Base-by-base conservation (phyloP, 176 grass and related monocot species). In the Bromus sterilis region DNA sequence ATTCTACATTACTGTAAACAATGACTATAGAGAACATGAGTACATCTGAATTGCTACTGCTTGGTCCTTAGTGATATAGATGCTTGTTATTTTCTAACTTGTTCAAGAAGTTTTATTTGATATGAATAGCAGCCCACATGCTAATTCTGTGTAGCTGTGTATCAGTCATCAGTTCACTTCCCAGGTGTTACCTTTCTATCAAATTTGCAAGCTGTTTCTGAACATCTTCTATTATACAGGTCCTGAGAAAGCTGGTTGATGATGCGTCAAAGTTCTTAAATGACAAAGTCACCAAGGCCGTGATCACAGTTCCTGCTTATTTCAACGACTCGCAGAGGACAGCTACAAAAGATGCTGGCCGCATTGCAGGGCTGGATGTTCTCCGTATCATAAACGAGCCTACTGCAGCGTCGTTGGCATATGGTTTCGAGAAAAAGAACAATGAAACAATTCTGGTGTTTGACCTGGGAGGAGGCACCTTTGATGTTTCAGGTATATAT, bases 321-420 rank as follows among this genome's bases (percentile, higher is more conserved):
- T 91, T 94, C 44, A 94, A 94, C 32, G 92, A 94, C 16, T 94
- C 92, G 1, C 92, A 94, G 71, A 94, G 92, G 81, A 94, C 89
- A 18, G 87, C 92, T 40, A 94, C 92, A 44, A 91, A 94, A 78
- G 92, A 94, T 85, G 92, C 92, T 89, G 92, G 89, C 11, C 86
- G 89, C 31, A 94, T 94, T 87, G 86, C 92, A 16, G 89, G 89
- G 8, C 36, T 94, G 73, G 92, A 94, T 78, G 92, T 91, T 79
- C 92, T 94, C 21, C 89, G 92, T 31, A 94, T 94, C 40, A 94
- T 94, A 81, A 91, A 94, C 40, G 92, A 91, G 36, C 89, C 92
- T 37, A 94, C 92, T 1, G 87, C 89, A 0, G 89, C 92, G 72
- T 94, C 92, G 0, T 78, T 94, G 42, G 89, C 89, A 15, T 91